Base-by-base conservation (phyloP, 768 basidiomycete species). In the Dacryopinax spathularia region DNA sequence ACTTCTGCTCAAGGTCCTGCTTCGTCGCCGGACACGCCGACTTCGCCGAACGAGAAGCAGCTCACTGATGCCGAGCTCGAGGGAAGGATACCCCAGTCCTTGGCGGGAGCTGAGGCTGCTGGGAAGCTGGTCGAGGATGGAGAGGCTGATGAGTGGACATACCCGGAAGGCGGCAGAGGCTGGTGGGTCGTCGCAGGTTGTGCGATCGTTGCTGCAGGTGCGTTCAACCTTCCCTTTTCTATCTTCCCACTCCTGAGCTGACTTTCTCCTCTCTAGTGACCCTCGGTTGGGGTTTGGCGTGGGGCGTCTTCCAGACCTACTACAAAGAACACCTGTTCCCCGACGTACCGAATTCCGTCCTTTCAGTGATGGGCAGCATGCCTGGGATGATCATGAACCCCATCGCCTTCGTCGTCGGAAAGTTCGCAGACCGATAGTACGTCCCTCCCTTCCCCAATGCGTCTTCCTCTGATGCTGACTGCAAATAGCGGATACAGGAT, bases 301-400 rank as follows among this genome's bases (percentile, higher is more conserved):
- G 60, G 56, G 66, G 66, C 16, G 66, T 67, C 6, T 67, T 67
- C 65, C 65, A 65, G 59, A 43, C 39, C 33, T 67, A 65, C 37
- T 67, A 65, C 65, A 63, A 59, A 20, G 16, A 25, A 13, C 61
- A 66, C 33, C 35, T 62, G 6, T 67, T 67, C 35, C 66, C 66
- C 2, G 48, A 59, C 35, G 61, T 60, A 22, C 33, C 36, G 12
- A 31, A 67, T 27, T 62, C 66, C 13, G 48, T 63, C 6, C 62
- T 67, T 16, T 63, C 65, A 31, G 25, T 67, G 15, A 34, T 67
- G 13, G 66, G 66, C 9, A 63, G 65, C n/a, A 60, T 62, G 2
- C 60, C 66, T 20, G 64, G 59, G 31, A 61, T 34, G 48, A 36
- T 66, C 7, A 65, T 67, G 64, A 61, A 65, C 25, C 56, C 66